Evolutionary conservation across 345 rosid genomes (phyloP).

Genomic region (Eucalyptus virginea): DNA sequence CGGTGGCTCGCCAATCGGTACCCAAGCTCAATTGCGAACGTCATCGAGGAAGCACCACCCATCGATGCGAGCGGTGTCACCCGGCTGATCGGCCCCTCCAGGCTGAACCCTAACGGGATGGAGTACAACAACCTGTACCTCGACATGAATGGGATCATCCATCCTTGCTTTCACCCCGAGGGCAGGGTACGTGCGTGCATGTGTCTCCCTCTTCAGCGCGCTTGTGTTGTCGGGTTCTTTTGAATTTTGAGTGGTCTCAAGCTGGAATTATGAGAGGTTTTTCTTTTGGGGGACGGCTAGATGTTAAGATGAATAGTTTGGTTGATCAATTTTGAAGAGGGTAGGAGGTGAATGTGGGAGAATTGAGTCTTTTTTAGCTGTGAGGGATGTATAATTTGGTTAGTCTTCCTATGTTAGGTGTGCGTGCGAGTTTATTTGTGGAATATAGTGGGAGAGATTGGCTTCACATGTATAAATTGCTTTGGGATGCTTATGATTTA

Average conservation of each 20-base stretch:
- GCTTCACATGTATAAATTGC: neutral
- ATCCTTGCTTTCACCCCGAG: conserved; percentile 96
- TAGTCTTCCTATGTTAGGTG: neutral
- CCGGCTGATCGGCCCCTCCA: conserved; percentile 40
- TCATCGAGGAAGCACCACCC: conserved; percentile 66
- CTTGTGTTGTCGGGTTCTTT: neutral
- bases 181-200: conserved; percentile 44
- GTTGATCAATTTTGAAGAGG: neutral
- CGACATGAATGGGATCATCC: conserved; percentile 92
- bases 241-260: neutral
- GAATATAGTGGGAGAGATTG: neutral
- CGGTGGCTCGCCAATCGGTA: conserved; percentile 94
- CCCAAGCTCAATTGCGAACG: conserved; percentile 60
- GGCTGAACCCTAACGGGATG: conserved; percentile 80
- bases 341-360: neutral
- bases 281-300: neutral
- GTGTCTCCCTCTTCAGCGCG: neutral
- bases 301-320: neutral
- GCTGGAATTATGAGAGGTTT: neutral
- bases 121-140: conserved; percentile 85
- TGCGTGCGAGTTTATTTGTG: neutral
- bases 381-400: neutral
- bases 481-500: neutral
- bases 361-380: neutral
- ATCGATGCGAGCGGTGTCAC: conserved; percentile 9